A percentile compares a stretch with the other conserved stretches of the same genome.
Evolutionary conservation across 2,329 filamentous ascomycete genomes (phyloP).

Genomic region (Trichocomaceae sp.): DNA sequence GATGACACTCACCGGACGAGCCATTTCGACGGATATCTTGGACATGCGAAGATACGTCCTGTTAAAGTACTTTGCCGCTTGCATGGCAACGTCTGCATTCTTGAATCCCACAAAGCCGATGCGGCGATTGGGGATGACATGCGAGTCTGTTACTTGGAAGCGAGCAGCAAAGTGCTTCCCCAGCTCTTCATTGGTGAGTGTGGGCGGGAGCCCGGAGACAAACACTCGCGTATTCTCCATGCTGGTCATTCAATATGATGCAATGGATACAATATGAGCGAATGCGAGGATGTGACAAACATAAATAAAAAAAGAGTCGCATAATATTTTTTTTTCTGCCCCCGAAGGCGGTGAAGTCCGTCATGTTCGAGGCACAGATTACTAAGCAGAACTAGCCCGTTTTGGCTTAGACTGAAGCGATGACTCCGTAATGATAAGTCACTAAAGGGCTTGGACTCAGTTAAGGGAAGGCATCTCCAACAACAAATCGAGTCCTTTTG

Average conservation of each 20-base stretch:
- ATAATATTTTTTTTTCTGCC: constrained; percentile 19
- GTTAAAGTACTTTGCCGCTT: constrained; percentile 92
- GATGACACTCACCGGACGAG: constrained; percentile 61
- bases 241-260: constrained; percentile 18
- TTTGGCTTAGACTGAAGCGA: background rate
- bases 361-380: background rate
- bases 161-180: constrained; percentile 79
- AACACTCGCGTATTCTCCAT: constrained; percentile 74
- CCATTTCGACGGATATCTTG: constrained; percentile 82
- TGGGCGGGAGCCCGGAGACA: constrained; percentile 70
- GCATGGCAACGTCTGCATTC: constrained; percentile 67
- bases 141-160: constrained; percentile 78
- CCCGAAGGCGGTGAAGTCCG: constrained; percentile 31
- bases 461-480: background rate
- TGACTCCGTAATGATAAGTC: too few species aligned
- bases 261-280: too few species aligned
- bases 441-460: too few species aligned
- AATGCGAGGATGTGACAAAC: constrained; percentile 14
- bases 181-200: constrained; percentile 76
- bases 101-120: constrained; percentile 97
- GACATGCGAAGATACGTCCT: constrained; percentile 93
- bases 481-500: background rate
- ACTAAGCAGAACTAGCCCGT: background rate
- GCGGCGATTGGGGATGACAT: constrained; percentile 78
- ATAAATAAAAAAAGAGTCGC: constrained; percentile 6